phyloP scores from a whole-genome alignment of 352 stramenopile species.

The Phytophthora citrophthora region DNA sequence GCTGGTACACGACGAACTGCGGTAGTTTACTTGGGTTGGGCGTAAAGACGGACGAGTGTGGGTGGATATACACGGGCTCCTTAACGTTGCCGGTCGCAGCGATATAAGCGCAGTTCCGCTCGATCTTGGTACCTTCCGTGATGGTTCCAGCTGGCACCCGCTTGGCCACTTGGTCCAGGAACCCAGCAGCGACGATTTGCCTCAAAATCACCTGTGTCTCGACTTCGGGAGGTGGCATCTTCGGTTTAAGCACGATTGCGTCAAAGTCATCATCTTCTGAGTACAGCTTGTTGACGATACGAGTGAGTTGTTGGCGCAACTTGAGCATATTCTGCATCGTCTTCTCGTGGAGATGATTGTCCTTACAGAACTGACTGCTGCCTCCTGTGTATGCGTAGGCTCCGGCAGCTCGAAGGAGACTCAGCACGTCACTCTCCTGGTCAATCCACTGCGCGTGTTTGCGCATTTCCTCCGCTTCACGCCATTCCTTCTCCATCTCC shows the following conservation, averaged over 20 bases:
- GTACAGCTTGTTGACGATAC: conserved; percentile 82
- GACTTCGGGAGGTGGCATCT: conserved; percentile 71
- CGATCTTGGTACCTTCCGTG: conserved; percentile 81
- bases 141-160: conserved; percentile 74
- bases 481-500: conserved; percentile 80
- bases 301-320: conserved; percentile 82
- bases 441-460: conserved; percentile 82
- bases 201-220: conserved; percentile 65
- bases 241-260: conserved; percentile 56
- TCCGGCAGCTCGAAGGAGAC: conserved; percentile 74
- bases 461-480: conserved; percentile 71
- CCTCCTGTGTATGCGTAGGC: conserved; percentile 79
- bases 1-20: conserved; percentile 78
- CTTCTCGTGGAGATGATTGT: conserved; percentile 87
- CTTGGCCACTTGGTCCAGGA: conserved; percentile 86
- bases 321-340: conserved; percentile 91
- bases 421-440: conserved; percentile 83
- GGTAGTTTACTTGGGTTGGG: conserved; percentile 70
- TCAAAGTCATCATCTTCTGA: conserved; percentile 44
- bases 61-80: conserved; percentile 86
- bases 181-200: conserved; percentile 81
- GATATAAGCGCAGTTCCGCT: conserved; percentile 84
- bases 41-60: conserved; percentile 84
- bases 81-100: conserved; percentile 59
- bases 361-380: conserved; percentile 66